These are phyloP conservation scores for Cenchrus fungigraminus DNA, from an alignment of 176 grass and related monocot genomes.

Conservation along the genomic window DNA sequence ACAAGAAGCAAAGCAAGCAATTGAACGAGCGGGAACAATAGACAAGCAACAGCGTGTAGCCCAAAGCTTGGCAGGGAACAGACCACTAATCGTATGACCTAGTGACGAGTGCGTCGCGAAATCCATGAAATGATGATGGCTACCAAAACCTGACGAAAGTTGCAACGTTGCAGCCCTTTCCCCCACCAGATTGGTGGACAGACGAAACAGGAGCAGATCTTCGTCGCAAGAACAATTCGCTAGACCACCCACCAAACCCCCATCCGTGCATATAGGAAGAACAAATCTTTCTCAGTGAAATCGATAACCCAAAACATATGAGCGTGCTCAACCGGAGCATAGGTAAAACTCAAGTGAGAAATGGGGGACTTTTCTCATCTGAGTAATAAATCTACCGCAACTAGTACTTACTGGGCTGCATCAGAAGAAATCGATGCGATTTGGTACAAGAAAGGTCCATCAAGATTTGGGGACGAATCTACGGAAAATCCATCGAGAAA, in stretches of 20 bases:
- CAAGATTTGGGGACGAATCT: slow-evolving; percentile 24
- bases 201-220: slow-evolving; percentile 15
- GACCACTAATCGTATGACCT: slow-evolving; percentile 21
- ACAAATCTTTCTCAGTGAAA: slow-evolving; percentile 41
- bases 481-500: slow-evolving; percentile 23
- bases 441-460: slow-evolving; percentile 21
- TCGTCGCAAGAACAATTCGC: slow-evolving; percentile 8
- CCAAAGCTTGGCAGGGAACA: slow-evolving; percentile 7
- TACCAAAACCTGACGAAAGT: slow-evolving; percentile 16
- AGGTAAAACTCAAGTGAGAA: neutral
- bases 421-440: slow-evolving; percentile 17
- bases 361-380: neutral
- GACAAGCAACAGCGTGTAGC: neutral
- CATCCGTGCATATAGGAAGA: neutral
- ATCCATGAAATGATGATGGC: slow-evolving; percentile 63
- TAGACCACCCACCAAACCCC: slow-evolving; percentile 16
- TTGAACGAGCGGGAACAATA: slow-evolving; percentile 21
- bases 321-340: neutral
- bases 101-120: slow-evolving; percentile 26
- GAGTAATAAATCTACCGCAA: slow-evolving; percentile 26
- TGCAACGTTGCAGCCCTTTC: neutral
- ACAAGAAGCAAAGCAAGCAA: neutral
- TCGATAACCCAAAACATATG: neutral
- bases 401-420: too few species aligned
- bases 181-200: neutral